A percentile compares a stretch with the other conserved stretches of the same genome.
Evolutionary conservation across 1,284 basidiomycete genomes (phyloP).

Genomic region (Malassezia japonica): DNA sequence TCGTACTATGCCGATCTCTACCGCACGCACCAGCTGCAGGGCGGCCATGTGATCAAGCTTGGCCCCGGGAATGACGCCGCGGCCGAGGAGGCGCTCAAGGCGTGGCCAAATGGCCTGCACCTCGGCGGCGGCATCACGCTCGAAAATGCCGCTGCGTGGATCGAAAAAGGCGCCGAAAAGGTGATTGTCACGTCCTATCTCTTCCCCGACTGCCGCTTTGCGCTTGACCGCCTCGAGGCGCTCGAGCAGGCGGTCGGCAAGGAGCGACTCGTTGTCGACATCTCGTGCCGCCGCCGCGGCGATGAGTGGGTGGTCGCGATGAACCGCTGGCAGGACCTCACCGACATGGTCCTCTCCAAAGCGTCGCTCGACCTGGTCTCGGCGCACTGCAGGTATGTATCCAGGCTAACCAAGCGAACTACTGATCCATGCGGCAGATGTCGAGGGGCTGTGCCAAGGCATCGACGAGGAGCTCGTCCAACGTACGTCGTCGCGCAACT

Average conservation of each 20-base stretch:
- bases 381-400: slow-evolving; percentile 18
- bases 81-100: slow-evolving; percentile 66
- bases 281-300: slow-evolving; percentile 75
- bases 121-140: slow-evolving; percentile 85
- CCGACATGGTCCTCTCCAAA: slow-evolving; percentile 73
- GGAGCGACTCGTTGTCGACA: slow-evolving; percentile 84
- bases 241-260: slow-evolving; percentile 66
- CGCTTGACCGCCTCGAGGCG: slow-evolving; percentile 60
- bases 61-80: slow-evolving; percentile 77
- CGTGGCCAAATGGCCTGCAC: slow-evolving; percentile 77
- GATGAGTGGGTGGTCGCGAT: slow-evolving; percentile 87
- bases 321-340: slow-evolving; percentile 97
- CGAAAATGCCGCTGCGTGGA: slow-evolving; percentile 72
- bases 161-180: slow-evolving; percentile 82
- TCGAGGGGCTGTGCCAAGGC: slow-evolving; percentile 92
- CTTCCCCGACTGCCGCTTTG: slow-evolving; percentile 74
- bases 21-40: slow-evolving; percentile 59
- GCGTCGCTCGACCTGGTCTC: slow-evolving; percentile 20
- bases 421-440: slow-evolving; percentile 90
- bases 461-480: slow-evolving; percentile 81
- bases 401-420: slow-evolving; percentile 82
- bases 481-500: too few species aligned
- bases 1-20: slow-evolving; percentile 75
- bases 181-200: slow-evolving; percentile 95
- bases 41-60: slow-evolving; percentile 94